phyloP scores from a whole-genome alignment of 768 basidiomycete species.

The Agaricus subrufescens region DNA sequence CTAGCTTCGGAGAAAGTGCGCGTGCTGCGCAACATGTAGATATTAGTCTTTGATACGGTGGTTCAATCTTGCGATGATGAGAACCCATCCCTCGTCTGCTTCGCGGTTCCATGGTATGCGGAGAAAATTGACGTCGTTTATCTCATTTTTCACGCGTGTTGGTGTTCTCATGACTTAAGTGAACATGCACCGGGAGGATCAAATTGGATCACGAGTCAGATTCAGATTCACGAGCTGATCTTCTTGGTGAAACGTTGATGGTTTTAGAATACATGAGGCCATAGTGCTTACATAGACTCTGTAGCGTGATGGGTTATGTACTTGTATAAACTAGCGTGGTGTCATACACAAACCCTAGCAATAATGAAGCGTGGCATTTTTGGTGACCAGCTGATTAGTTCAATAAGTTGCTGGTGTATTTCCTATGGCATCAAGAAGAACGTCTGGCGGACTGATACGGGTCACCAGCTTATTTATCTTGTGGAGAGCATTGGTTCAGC shows the following conservation, averaged over 20 bases:
- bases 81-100: too few species aligned
- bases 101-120: neutral
- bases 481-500: neutral
- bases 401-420: neutral
- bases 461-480: neutral
- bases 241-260: neutral
- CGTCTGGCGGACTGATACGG: neutral
- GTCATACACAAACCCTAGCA: neutral
- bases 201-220: neutral
- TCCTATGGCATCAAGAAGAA: neutral
- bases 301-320: too few species aligned
- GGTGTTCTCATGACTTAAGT: slow-evolving; percentile 1
- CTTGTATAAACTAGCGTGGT: neutral
- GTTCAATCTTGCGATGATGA: too few species aligned
- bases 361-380: too few species aligned
- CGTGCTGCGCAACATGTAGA: too few species aligned
- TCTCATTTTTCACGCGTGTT: neutral
- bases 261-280: neutral
- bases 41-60: too few species aligned
- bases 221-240: neutral
- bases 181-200: neutral
- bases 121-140: neutral
- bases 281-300: neutral
- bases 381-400: neutral
- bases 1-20: neutral